Conservation (phyloP, 345 rosid species). For the Aurinia saxatilis region DNA sequence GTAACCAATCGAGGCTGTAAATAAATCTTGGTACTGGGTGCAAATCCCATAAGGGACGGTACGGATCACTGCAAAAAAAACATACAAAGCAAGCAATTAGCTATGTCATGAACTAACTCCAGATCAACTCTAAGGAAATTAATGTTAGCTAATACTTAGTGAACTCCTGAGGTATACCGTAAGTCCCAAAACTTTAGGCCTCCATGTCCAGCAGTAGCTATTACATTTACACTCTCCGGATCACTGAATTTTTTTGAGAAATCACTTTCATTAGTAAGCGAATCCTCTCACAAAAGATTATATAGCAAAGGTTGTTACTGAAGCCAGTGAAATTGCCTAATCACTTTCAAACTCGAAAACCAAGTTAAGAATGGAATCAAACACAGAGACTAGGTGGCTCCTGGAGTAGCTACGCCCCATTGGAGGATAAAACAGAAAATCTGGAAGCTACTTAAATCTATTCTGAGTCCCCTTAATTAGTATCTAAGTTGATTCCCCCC, state of each 20-base stretch:
- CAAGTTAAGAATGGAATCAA: background rate
- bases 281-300: background rate
- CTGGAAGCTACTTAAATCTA: background rate
- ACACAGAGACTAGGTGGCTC: background rate
- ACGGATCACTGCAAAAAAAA: conserved; percentile 63
- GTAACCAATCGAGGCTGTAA: conserved; percentile 69
- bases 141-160: background rate
- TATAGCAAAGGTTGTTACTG: background rate
- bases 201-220: conserved; percentile 81
- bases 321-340: conserved; percentile 2
- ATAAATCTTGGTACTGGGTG: conserved; percentile 60
- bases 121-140: background rate
- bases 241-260: conserved; percentile 40
- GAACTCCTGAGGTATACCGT: conserved; percentile 37
- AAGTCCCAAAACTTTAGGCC: conserved; percentile 91
- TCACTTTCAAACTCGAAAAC: background rate
- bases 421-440: background rate
- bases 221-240: conserved; percentile 50
- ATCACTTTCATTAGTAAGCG: background rate
- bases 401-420: background rate
- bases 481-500: background rate
- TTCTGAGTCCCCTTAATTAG: background rate
- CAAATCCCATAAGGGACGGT: conserved; percentile 73
- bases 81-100: conserved; percentile 8
- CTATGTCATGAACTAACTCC: background rate